Evolutionary conservation across 257 asterid genomes (phyloP).

Genomic region (Solanum peruvianum): DNA sequence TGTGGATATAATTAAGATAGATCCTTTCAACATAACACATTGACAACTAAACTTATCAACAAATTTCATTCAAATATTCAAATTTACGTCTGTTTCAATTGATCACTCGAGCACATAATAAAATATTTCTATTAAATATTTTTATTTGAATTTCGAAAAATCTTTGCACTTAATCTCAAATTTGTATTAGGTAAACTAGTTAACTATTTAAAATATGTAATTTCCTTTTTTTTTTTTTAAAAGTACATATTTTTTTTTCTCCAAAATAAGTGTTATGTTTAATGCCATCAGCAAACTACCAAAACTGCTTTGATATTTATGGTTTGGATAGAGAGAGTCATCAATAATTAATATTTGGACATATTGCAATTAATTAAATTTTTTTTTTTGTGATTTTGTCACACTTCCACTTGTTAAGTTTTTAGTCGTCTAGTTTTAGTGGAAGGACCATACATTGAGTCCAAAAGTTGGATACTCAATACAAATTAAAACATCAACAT

Average conservation of each 20-base stretch:
- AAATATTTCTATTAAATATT: no score
- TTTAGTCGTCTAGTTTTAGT: neutral
- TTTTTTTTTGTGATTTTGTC: neutral
- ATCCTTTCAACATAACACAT: neutral
- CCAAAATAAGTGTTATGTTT: no score
- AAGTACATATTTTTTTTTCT: no score
- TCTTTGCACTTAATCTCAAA: fast-evolving
- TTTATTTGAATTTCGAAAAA: no score
- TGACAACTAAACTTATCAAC: neutral
- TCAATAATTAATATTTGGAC: neutral
- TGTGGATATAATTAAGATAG: neutral
- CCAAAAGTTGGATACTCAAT: neutral
- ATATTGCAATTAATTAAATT: neutral
- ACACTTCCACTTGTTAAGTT: neutral
- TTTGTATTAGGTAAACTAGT: no score
- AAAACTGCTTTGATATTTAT: neutral
- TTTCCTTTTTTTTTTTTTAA: no score
- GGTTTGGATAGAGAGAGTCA: neutral
- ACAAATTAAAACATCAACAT: neutral
- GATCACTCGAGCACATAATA: fast-evolving
- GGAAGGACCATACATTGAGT: neutral
- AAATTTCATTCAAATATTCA: no score
- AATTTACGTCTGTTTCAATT: no score
- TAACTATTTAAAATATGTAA: no score
- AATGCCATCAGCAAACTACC: neutral